Evolutionary conservation across 352 stramenopile genomes (phyloP), one percentile per base, ranked within the genome.

Genomic region (Thraustochytrium striatum): DNA sequence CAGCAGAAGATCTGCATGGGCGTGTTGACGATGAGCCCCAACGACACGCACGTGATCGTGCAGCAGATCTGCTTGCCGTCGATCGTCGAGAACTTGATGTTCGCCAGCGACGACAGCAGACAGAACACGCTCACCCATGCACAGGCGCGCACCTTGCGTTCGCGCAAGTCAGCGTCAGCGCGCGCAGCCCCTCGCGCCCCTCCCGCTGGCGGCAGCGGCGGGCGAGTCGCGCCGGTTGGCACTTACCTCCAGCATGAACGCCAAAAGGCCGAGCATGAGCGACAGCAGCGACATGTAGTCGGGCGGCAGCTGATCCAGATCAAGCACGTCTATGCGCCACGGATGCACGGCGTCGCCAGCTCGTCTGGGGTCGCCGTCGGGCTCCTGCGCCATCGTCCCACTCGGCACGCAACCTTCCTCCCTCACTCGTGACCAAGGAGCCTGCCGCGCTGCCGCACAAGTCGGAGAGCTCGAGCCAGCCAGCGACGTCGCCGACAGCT

Each of bases 251-350:
- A 75, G 52, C 32, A 75, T 39, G 30, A 61, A 75, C 65, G 65
- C 65, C 8, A 75, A 25, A 3, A 75, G 65, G 16, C 65, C 65
- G 19, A 75, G 41, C 65, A 75, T 75, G 43, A 75, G 65, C 36
- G 65, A 72, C 43, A 75, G 41, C 41, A 75, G 47, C 16, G 65
- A 75, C 41, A 75, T 72, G 41, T 75, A 75, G 39, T 75, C 65
- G 8, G 65, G 65, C 32, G 65, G 44, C 28, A 75, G 65, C 30
- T 75, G 65, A n/a, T 75, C 65, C 65, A 75, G 65, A 7, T 75
- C 65, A 3, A 30, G 21, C 7, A 7, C 41, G 8, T 19, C 25
- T 25, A 61, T 43, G 19, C 25, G 16, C 65, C 65, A 75, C 25
- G 65, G 11, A 7, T 43, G 43, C 25, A 75, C 65, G 28, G 65